Evolutionary conservation across 805 yeast genomes (phyloP).

Genomic region (Brettanomyces custersianus): DNA sequence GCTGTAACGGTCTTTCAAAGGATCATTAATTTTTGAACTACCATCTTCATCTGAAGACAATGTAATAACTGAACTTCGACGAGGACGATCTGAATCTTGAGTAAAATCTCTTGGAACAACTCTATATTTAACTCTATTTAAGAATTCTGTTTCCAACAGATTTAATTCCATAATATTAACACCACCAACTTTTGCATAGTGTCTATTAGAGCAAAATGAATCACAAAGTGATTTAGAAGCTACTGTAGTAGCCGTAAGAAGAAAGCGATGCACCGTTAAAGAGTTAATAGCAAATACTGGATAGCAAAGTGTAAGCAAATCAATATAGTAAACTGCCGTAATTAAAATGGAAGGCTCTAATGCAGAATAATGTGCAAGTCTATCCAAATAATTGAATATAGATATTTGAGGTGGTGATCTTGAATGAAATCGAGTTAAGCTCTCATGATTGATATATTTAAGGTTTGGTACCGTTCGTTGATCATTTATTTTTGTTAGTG

Average conservation of each 20-base stretch:
- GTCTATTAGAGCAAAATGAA: constrained; percentile 85
- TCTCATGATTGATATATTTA: constrained; percentile 24
- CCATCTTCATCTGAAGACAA: constrained; percentile 2
- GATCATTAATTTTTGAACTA: background rate
- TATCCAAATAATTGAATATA: constrained; percentile 61
- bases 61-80: constrained; percentile 19
- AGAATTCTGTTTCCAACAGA: constrained; percentile 79
- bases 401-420: constrained; percentile 87
- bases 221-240: constrained; percentile 91
- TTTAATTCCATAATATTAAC: constrained; percentile 76
- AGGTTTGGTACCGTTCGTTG: constrained; percentile 21
- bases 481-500: constrained; percentile 72
- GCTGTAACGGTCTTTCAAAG: constrained; percentile 12
- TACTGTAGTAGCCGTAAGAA: constrained; percentile 82
- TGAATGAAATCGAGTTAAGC: constrained; percentile 85
- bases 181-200: constrained; percentile 95
- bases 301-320: constrained; percentile 68
- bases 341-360: constrained; percentile 77
- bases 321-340: constrained; percentile 84
- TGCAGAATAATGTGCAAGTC: constrained; percentile 77
- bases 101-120: constrained; percentile 50
- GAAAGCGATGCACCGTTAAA: constrained; percentile 85
- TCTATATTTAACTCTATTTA: constrained; percentile 70
- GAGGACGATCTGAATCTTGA: constrained; percentile 20
- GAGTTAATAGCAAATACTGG: constrained; percentile 79